These are phyloP conservation scores for Daldinia concentrica DNA, from an alignment of 495 filamentous ascomycete species.

Conservation along the genomic window DNA sequence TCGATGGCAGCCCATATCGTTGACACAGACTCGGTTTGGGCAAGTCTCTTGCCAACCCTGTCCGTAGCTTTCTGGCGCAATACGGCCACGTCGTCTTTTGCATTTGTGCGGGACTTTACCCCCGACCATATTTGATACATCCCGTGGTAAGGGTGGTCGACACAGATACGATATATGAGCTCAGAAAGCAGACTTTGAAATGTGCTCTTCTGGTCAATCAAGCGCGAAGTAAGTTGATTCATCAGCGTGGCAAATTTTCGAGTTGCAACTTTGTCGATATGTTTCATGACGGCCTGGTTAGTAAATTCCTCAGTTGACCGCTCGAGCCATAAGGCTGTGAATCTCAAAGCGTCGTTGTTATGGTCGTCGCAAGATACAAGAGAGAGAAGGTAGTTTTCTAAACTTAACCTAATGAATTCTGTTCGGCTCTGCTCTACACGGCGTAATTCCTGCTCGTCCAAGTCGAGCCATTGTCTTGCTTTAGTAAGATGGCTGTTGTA, in stretches of 20 bases:
- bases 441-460: conserved; percentile 88
- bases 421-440: conserved; percentile 77
- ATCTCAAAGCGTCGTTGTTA: conserved; percentile 90
- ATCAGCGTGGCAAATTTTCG: conserved; percentile 92
- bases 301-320: conserved; percentile 74
- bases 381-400: conserved; percentile 94
- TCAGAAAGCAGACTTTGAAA: conserved; percentile 81
- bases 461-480: conserved; percentile 85
- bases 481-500: conserved; percentile 61
- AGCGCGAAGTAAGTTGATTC: conserved; percentile 93
- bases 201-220: conserved; percentile 69
- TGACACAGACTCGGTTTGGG: conserved; percentile 51
- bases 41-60: conserved; percentile 68
- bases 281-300: conserved; percentile 76
- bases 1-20: conserved; percentile 73
- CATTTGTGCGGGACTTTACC: conserved; percentile 67
- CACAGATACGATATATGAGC: conserved; percentile 81
- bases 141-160: conserved; percentile 92
- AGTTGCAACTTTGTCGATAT: conserved; percentile 78
- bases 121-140: conserved; percentile 95
- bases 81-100: conserved; percentile 75
- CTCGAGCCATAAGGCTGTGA: conserved; percentile 94
- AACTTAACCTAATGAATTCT: conserved; percentile 81
- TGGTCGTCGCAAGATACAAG: conserved; percentile 84
- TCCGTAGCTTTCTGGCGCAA: conserved; percentile 77